Percentiles rank a stretch among this genome's conserved stretches.
These are phyloP conservation scores for Cubamyces lactineus DNA, from an alignment of 768 basidiomycete genomes.

Conservation along the genomic window DNA sequence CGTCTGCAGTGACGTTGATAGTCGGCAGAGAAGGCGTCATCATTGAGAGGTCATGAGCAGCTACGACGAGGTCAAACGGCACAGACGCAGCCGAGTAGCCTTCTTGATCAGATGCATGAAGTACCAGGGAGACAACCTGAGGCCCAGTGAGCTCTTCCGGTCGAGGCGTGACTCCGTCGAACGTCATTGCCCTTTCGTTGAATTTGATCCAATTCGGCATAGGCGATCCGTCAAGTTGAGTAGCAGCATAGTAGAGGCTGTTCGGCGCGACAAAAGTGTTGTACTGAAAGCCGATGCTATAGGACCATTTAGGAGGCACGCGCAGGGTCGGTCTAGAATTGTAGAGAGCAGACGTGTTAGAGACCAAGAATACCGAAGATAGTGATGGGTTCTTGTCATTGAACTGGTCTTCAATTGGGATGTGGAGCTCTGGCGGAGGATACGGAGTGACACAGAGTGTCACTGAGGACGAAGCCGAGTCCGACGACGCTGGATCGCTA, in stretches of 20 bases:
- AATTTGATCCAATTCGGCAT: slow-evolving; percentile 81
- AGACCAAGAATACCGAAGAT: slow-evolving; percentile 74
- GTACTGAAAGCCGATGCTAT: slow-evolving; percentile 81
- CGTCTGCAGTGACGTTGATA: slow-evolving; percentile 70
- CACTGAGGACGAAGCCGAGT: slow-evolving; percentile 53
- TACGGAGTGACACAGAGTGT: slow-evolving; percentile 59
- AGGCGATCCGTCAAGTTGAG: slow-evolving; percentile 64
- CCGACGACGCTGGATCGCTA: slow-evolving; percentile 51
- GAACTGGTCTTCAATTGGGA: slow-evolving; percentile 64
- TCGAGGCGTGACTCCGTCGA: slow-evolving; percentile 76
- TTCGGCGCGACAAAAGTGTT: slow-evolving; percentile 54
- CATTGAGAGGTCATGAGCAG: slow-evolving; percentile 67
- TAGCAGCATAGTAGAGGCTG: slow-evolving; percentile 58
- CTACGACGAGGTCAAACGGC: slow-evolving; percentile 68
- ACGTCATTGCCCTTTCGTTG: slow-evolving; percentile 65
- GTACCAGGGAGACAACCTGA: slow-evolving; percentile 49
- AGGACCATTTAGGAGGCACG: slow-evolving; percentile 84
- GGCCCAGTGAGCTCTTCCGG: slow-evolving; percentile 44
- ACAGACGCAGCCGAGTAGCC: slow-evolving; percentile 67
- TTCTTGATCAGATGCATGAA: slow-evolving; percentile 73
- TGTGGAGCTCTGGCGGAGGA: slow-evolving; percentile 56
- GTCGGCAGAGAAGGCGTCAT: slow-evolving; percentile 52
- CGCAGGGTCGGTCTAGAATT: slow-evolving; percentile 57
- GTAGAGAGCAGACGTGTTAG: slow-evolving; percentile 59
- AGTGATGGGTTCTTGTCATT: slow-evolving; percentile 59